Evolutionary conservation across 148 eudicot species (phyloP).

Genomic region (Persicaria tinctoria): DNA sequence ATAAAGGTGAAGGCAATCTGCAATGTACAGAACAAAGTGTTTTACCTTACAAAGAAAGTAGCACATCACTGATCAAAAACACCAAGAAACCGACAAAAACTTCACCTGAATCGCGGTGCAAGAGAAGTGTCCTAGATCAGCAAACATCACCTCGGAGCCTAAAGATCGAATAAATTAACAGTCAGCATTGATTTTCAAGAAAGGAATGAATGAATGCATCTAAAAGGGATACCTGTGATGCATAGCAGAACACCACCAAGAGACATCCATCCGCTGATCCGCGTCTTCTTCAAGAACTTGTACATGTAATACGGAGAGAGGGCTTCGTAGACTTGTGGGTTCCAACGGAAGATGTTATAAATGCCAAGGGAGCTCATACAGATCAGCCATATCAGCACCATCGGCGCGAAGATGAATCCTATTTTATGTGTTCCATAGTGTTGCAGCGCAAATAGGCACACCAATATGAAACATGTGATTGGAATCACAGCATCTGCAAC

Average conservation of each 20-base stretch:
- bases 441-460: slow-evolving; percentile 83
- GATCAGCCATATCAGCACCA: slow-evolving; percentile 70
- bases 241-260: slow-evolving; percentile 83
- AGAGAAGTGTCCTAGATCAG: slow-evolving; percentile 95
- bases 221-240: slow-evolving; percentile 57
- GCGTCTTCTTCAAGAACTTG: slow-evolving; percentile 82
- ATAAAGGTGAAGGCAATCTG: slow-evolving; percentile 87
- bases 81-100: background rate
- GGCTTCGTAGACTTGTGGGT: slow-evolving; percentile 69
- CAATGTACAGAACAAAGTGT: slow-evolving; percentile 13
- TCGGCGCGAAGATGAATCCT: slow-evolving; percentile 79
- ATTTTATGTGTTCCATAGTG: slow-evolving; percentile 93
- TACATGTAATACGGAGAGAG: slow-evolving; percentile 88
- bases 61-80: background rate
- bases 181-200: background rate
- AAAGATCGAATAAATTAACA: background rate
- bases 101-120: slow-evolving; percentile 82
- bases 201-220: background rate
- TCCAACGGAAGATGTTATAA: slow-evolving; percentile 76
- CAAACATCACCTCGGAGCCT: slow-evolving; percentile 98
- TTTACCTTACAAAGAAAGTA: background rate
- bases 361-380: slow-evolving; percentile 80
- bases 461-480: slow-evolving; percentile 76
- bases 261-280: slow-evolving; percentile 90
- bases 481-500: slow-evolving; percentile 85